Evolutionary conservation across 1,284 basidiomycete genomes (phyloP).

Genomic region (Moesziomyces antarcticus): DNA sequence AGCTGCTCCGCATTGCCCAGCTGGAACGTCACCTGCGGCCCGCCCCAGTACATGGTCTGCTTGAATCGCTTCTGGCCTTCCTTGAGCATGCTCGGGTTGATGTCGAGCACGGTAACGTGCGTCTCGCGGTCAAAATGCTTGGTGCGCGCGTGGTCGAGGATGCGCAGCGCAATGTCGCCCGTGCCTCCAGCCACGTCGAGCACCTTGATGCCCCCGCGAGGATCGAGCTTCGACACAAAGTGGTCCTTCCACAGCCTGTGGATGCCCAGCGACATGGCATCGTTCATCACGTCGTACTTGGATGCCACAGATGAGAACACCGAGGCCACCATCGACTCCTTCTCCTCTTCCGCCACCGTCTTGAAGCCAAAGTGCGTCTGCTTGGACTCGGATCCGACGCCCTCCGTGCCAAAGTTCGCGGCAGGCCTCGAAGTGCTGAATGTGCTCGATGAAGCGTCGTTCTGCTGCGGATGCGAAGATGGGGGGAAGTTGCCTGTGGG

Average conservation of each 20-base stretch:
- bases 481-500: conserved; percentile 52
- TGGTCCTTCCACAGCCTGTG: conserved; percentile 98
- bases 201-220: conserved; percentile 75
- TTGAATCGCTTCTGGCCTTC: conserved; percentile 84
- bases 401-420: conserved; percentile 17
- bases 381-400: conserved; percentile 30
- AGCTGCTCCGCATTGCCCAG: conserved; percentile 93
- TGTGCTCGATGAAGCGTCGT: conserved; percentile 10
- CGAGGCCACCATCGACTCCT: conserved; percentile 78
- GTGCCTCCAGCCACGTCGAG: conserved; percentile 97
- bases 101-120: conserved; percentile 90
- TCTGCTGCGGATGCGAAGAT: conserved; percentile 26
- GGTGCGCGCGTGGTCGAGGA: conserved; percentile 90
- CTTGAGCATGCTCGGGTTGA: conserved; percentile 93
- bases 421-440: conserved; percentile 21
- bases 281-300: conserved; percentile 98
- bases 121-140: conserved; percentile 76
- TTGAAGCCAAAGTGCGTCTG: conserved; percentile 89
- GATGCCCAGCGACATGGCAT: conserved; percentile 94
- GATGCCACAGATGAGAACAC: conserved; percentile 97
- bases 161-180: conserved; percentile 94
- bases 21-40: conserved; percentile 90
- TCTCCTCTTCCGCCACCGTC: conserved; percentile 81
- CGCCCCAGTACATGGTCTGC: conserved; percentile 71
- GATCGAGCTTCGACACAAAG: conserved; percentile 82